phyloP scores from a whole-genome alignment of 1,139 yeast species.

The Barnettozyma hawaiiensis region DNA sequence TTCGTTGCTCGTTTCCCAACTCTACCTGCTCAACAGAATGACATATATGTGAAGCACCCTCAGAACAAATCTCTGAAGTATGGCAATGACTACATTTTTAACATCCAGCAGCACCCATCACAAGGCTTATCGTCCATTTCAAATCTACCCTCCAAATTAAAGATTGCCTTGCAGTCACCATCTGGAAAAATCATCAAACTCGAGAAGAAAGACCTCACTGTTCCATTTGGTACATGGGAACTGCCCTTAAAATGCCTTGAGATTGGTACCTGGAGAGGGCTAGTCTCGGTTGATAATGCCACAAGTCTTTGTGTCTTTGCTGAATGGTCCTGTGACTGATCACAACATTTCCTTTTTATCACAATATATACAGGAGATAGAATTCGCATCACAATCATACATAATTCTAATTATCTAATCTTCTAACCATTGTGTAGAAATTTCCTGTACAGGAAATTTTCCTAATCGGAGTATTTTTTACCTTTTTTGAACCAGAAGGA shows the following conservation, averaged over 20 bases:
- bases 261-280: conserved; percentile 75
- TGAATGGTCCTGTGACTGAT: conserved; percentile 68
- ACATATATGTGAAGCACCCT: conserved; percentile 78
- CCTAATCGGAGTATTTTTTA: not conserved
- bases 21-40: conserved; percentile 61
- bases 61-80: conserved; percentile 59
- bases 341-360: not conserved
- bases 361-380: not conserved
- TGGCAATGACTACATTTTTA: conserved; percentile 59
- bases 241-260: conserved; percentile 58
- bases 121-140: conserved; percentile 37
- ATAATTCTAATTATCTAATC: not conserved
- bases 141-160: conserved; percentile 37
- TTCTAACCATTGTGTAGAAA: not conserved
- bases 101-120: conserved; percentile 59
- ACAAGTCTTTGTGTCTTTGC: conserved; percentile 87
- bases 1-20: conserved; percentile 76
- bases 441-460: not conserved
- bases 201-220: conserved; percentile 38
- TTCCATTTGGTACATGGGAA: conserved; percentile 53
- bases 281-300: conserved; percentile 75
- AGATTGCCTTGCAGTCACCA: conserved; percentile 75
- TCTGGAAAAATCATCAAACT: conserved; percentile 72
- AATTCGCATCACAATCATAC: not conserved
- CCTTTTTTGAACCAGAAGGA: too few species aligned